These are phyloP conservation scores for Scenedesmus sp. DNA, from an alignment of 163 green algal species.

Conservation along the genomic window DNA sequence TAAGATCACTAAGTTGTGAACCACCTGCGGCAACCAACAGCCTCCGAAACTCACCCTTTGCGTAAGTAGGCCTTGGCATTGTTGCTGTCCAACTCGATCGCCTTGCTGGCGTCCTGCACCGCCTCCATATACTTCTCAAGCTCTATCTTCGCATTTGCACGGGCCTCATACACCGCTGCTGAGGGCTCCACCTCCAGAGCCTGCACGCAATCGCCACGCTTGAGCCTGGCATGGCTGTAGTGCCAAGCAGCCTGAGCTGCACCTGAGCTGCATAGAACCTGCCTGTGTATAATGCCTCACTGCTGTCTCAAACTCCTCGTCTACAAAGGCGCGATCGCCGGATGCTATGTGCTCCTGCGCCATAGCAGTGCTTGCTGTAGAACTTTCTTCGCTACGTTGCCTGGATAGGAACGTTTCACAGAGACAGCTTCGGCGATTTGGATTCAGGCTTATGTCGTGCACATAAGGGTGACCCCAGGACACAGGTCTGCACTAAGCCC, in stretches of 20 bases:
- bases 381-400: conserved; percentile 1
- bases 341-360: conserved; percentile 39
- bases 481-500: background rate
- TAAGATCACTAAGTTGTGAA: background rate
- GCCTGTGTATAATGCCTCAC: conserved; percentile 73
- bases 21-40: background rate
- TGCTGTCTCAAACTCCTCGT: conserved; percentile 72
- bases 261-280: background rate
- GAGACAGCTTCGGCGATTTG: background rate
- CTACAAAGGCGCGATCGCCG: conserved; percentile 70
- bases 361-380: conserved; percentile 34
- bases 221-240: background rate
- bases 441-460: too few relatives aligned
- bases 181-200: conserved; percentile 59
- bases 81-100: conserved; percentile 75
- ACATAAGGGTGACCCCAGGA: background rate
- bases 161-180: conserved; percentile 65
- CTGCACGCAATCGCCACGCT: conserved; percentile 52
- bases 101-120: conserved; percentile 79
- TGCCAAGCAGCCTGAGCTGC: background rate
- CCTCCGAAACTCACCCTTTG: conserved; percentile 73
- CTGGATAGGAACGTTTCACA: background rate
- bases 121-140: conserved; percentile 81
- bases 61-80: conserved; percentile 76
- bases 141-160: conserved; percentile 77